Conservation (phyloP, 139 green algal species). For the Gonium pectorale region DNA sequence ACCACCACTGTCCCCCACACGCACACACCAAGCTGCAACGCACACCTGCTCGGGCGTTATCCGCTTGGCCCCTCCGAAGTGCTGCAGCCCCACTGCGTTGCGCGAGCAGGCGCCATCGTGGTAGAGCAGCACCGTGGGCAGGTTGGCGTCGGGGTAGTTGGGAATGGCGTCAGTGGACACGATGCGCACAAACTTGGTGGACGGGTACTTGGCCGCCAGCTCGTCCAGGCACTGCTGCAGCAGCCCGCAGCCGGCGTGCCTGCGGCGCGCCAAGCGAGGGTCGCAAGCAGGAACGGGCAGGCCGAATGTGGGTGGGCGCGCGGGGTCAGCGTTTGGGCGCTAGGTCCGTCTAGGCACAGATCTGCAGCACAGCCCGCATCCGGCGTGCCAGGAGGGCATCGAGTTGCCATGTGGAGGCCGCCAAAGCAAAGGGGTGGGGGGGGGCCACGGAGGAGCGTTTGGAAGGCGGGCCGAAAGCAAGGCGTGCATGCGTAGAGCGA, state of each 20-base stretch:
- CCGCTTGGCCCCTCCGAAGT: constrained; percentile 75
- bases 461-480: too few species aligned
- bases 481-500: too few species aligned
- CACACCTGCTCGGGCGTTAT: constrained; percentile 78
- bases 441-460: too few species aligned
- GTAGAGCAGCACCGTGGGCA: constrained; percentile 95
- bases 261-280: constrained; percentile 47
- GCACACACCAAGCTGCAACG: constrained; percentile 8
- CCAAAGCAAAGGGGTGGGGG: too few species aligned
- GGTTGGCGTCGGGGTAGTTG: constrained; percentile 91
- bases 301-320: too few species aligned
- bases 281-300: too few species aligned
- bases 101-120: constrained; percentile 71
- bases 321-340: too few species aligned
- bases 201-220: constrained; percentile 81
- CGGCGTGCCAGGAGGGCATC: too few species aligned
- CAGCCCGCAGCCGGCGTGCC: constrained; percentile 71
- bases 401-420: too few species aligned
- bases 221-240: constrained; percentile 78
- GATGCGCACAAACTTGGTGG: constrained; percentile 93
- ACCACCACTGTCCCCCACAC: background rate
- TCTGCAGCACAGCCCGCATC: too few species aligned
- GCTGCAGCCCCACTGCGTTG: constrained; percentile 74
- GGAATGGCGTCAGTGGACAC: constrained; percentile 85
- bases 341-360: too few species aligned